A percentile compares a stretch with the other conserved stretches of the same genome.
phyloP scores from a whole-genome alignment of 2,329 filamentous ascomycete genomes.

The Xylaria polymorpha region DNA sequence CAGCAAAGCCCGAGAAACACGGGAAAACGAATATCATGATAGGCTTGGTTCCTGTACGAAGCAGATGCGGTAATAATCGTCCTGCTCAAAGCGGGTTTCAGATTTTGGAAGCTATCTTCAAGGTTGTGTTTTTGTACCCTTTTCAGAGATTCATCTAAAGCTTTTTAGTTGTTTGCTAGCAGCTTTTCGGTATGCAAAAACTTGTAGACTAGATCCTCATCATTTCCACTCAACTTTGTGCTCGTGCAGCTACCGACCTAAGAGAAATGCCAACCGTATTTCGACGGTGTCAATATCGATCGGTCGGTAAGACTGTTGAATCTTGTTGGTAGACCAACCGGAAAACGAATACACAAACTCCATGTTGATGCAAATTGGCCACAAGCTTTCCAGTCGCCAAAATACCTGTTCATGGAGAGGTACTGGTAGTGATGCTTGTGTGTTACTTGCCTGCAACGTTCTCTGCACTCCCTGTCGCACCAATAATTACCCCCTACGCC shows the following conservation, averaged over 20 bases:
- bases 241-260: constrained; percentile 42
- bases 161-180: constrained; percentile 39
- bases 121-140: constrained; percentile 43
- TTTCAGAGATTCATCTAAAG: constrained; percentile 43
- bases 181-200: constrained; percentile 48
- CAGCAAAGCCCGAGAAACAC: constrained; percentile 12
- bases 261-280: constrained; percentile 43
- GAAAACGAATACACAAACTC: constrained; percentile 40
- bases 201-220: constrained; percentile 49
- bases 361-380: constrained; percentile 41
- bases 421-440: constrained; percentile 38
- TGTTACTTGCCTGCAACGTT: constrained; percentile 31
- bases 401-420: constrained; percentile 18
- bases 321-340: constrained; percentile 37
- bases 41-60: constrained; percentile 18
- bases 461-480: constrained; percentile 34
- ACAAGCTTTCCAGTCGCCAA: constrained; percentile 26
- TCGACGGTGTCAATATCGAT: constrained; percentile 46
- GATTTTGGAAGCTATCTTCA: constrained; percentile 51
- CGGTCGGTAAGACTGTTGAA: constrained; percentile 40
- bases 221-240: constrained; percentile 36
- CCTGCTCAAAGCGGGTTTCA: constrained; percentile 46
- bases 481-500: constrained; percentile 48
- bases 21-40: constrained; percentile 14
- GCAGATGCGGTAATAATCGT: constrained; percentile 24